phyloP scores from a whole-genome alignment of 2,329 filamentous ascomycete species.

The Ophiostoma fasciatum region DNA sequence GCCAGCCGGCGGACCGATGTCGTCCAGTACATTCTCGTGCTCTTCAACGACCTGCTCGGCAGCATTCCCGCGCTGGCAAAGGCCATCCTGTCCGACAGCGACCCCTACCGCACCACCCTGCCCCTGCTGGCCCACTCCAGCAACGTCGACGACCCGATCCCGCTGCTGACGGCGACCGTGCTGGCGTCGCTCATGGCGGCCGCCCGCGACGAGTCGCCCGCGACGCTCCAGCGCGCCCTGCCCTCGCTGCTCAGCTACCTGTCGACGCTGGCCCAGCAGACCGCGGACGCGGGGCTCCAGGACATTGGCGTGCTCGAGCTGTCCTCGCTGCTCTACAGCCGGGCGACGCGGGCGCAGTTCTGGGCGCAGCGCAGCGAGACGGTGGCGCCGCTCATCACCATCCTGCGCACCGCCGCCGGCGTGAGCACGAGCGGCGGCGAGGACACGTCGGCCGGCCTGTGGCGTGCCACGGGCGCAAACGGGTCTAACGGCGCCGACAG shows the following conservation, averaged over 20 bases:
- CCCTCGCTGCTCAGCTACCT: slow-evolving; percentile 77
- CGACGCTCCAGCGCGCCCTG: slow-evolving; percentile 57
- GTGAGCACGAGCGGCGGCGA: slow-evolving; percentile 43
- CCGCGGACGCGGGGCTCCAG: slow-evolving; percentile 71
- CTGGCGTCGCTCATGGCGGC: slow-evolving; percentile 64
- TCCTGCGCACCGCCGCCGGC: slow-evolving; percentile 66
- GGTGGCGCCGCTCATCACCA: slow-evolving; percentile 64
- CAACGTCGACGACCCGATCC: slow-evolving; percentile 61
- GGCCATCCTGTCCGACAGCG: slow-evolving; percentile 52
- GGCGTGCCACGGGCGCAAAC: slow-evolving; percentile 33
- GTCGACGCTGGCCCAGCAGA: slow-evolving; percentile 63
- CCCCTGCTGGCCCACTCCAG: slow-evolving; percentile 71
- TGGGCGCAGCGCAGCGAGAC: slow-evolving; percentile 87
- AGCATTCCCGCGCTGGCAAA: slow-evolving; percentile 58
- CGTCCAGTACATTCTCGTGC: slow-evolving; percentile 84
- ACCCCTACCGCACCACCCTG: slow-evolving; percentile 73
- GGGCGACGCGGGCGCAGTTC: slow-evolving; percentile 63
- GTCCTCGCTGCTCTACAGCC: slow-evolving; percentile 67
- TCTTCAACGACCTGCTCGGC: slow-evolving; percentile 76
- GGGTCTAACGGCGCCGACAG: slow-evolving; percentile 1
- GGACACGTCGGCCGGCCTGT: slow-evolving; percentile 39
- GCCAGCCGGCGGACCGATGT: slow-evolving; percentile 80
- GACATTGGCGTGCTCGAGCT: slow-evolving; percentile 92
- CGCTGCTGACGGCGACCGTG: slow-evolving; percentile 77
- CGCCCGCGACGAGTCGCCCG: slow-evolving; percentile 44